A percentile compares a stretch with the other conserved stretches of the same genome.
Evolutionary conservation across 208 protist genomes (phyloP).

Genomic region (Strigomonas culicis): DNA sequence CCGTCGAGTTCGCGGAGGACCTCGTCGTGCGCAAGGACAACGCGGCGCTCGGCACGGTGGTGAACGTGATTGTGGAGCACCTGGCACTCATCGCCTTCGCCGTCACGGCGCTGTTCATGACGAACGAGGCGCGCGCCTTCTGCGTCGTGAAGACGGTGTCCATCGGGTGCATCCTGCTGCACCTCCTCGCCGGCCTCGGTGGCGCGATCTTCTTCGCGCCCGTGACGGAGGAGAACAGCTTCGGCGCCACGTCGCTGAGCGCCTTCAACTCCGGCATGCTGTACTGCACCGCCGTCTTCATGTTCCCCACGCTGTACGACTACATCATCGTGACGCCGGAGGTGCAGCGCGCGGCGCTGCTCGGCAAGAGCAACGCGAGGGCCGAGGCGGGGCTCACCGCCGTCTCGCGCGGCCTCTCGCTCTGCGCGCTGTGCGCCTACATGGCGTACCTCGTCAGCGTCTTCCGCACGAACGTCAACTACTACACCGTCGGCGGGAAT

Average conservation of each 20-base stretch:
- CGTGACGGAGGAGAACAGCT: slow-evolving; percentile 13
- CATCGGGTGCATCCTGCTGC: slow-evolving; percentile 57
- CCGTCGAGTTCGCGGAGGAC: slow-evolving; percentile 60
- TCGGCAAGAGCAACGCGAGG: background rate
- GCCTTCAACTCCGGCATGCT: slow-evolving; percentile 25
- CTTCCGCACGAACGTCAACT: slow-evolving; percentile 33
- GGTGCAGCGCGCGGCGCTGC: background rate
- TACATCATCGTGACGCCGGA: slow-evolving; percentile 21
- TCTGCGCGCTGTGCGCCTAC: slow-evolving; percentile 29
- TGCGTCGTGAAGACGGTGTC: slow-evolving; percentile 53
- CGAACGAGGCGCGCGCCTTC: slow-evolving; percentile 20
- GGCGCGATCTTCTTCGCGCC: slow-evolving; percentile 35
- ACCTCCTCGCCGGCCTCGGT: slow-evolving; percentile 64
- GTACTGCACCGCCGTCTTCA: slow-evolving; percentile 32
- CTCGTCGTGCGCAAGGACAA: slow-evolving; percentile 42
- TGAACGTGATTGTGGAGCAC: slow-evolving; percentile 67
- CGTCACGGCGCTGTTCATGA: slow-evolving; percentile 28
- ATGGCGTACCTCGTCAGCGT: slow-evolving; percentile 29
- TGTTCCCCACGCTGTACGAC: slow-evolving; percentile 50
- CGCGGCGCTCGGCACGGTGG: slow-evolving; percentile 28
- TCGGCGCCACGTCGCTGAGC: slow-evolving; percentile 6
- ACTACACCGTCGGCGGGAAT: slow-evolving; percentile 31
- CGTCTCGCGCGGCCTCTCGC: slow-evolving; percentile 31
- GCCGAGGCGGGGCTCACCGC: slow-evolving; percentile 9
- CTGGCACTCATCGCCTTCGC: slow-evolving; percentile 47